Conservation (phyloP, 164 flowering plant species). For the Chimonanthus praecox region DNA sequence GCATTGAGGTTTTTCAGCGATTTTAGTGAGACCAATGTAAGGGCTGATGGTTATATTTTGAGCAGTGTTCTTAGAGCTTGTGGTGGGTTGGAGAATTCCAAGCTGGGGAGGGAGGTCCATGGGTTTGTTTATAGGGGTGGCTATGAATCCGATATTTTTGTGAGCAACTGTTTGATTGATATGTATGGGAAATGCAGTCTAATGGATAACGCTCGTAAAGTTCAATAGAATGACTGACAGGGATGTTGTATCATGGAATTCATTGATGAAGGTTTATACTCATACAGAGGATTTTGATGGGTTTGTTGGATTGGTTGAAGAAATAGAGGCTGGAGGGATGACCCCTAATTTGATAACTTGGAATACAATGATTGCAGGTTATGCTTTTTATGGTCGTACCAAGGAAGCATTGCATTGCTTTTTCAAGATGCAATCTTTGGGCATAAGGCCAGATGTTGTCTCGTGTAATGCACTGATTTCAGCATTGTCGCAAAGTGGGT, state of each 20-base stretch:
- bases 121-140: slow-evolving; percentile 11
- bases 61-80: slow-evolving; percentile 10
- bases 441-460: slow-evolving; percentile 12
- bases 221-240: slow-evolving; percentile 7
- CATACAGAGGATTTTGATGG: slow-evolving; percentile 5
- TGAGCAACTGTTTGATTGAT: slow-evolving; percentile 15
- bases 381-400: slow-evolving; percentile 8
- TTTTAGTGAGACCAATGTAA: background rate
- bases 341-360: slow-evolving; percentile 13
- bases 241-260: slow-evolving; percentile 17
- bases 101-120: slow-evolving; percentile 15
- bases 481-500: slow-evolving; percentile 9
- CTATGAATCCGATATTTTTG: slow-evolving; percentile 10
- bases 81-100: background rate
- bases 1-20: slow-evolving; percentile 8
- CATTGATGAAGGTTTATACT: slow-evolving; percentile 10
- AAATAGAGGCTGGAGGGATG: slow-evolving; percentile 12
- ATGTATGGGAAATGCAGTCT: slow-evolving; percentile 11
- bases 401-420: slow-evolving; percentile 15
- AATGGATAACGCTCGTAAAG: background rate
- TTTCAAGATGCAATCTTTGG: slow-evolving; percentile 9
- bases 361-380: slow-evolving; percentile 18
- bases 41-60: slow-evolving; percentile 12
- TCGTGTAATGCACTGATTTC: slow-evolving; percentile 13
- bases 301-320: slow-evolving; percentile 11